Evolutionary conservation across 2,329 filamentous ascomycete genomes (phyloP).

Genomic region (Fusarium vanettenii): DNA sequence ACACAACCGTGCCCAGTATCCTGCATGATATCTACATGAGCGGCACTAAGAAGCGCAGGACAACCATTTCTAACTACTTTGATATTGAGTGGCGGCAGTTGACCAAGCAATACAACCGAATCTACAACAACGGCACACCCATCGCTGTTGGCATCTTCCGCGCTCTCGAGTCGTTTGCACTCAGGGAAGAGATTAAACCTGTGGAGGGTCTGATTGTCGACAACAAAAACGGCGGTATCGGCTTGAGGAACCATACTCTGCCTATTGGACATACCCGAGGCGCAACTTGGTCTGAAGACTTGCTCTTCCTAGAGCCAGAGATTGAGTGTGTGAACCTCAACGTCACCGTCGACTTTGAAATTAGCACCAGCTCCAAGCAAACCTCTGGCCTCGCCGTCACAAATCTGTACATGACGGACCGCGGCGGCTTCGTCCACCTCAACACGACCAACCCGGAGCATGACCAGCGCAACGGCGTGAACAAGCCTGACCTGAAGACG

Average conservation of each 20-base stretch:
- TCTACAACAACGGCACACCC: constrained; percentile 46
- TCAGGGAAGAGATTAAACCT: constrained; percentile 46
- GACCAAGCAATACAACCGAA: constrained; percentile 37
- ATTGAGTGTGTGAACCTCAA: constrained; percentile 57
- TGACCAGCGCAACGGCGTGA: constrained; percentile 47
- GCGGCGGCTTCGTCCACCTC: constrained; percentile 56
- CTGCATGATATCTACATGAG: constrained; percentile 34
- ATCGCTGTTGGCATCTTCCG: constrained; percentile 43
- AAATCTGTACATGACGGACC: constrained; percentile 51
- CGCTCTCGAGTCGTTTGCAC: constrained; percentile 40
- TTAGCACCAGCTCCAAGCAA: constrained; percentile 27
- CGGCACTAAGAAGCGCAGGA: constrained; percentile 28
- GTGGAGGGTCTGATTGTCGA: constrained; percentile 60
- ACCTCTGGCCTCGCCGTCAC: constrained; percentile 11
- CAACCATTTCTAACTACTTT: constrained; percentile 29
- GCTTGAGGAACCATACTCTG: constrained; percentile 58
- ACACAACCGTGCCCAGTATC: constrained; percentile 42
- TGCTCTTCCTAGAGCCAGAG: constrained; percentile 60
- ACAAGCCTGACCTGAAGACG: constrained; percentile 49
- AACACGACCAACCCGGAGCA: constrained; percentile 48
- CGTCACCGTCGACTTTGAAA: constrained; percentile 55
- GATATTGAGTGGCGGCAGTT: constrained; percentile 47
- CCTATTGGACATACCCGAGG: constrained; percentile 50
- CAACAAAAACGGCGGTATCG: constrained; percentile 53
- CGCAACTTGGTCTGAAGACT: constrained; percentile 58